Conservation (phyloP, 768 basidiomycete genomes). For the Chlorophyllum brunneum region DNA sequence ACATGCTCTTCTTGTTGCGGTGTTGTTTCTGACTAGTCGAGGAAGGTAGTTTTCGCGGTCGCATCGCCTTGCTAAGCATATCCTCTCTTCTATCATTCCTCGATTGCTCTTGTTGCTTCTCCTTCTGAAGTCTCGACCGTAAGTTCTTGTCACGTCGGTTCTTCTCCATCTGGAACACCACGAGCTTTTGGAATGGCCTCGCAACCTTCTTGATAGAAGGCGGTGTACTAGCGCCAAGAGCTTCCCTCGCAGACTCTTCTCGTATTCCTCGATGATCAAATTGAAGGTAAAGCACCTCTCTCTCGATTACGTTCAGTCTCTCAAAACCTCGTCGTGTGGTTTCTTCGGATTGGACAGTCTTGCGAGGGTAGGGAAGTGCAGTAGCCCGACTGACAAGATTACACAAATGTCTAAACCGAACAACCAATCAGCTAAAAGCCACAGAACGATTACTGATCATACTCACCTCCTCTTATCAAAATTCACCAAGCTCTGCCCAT, state of each 20-base stretch:
- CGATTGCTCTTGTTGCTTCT: slow-evolving; percentile 73
- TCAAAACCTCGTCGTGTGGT: slow-evolving; percentile 66
- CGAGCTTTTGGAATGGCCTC: slow-evolving; percentile 65
- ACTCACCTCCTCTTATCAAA: slow-evolving; percentile 76
- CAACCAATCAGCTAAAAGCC: slow-evolving; percentile 8
- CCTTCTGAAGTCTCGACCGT: slow-evolving; percentile 66
- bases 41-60: slow-evolving; percentile 44
- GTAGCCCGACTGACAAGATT: slow-evolving; percentile 57
- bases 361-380: slow-evolving; percentile 37
- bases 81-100: slow-evolving; percentile 73
- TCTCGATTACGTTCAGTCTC: slow-evolving; percentile 72
- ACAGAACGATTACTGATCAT: neutral
- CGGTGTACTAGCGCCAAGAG: slow-evolving; percentile 34
- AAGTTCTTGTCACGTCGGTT: slow-evolving; percentile 70
- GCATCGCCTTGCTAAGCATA: slow-evolving; percentile 72
- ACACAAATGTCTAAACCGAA: slow-evolving; percentile 52
- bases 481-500: slow-evolving; percentile 63
- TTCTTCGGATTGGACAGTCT: slow-evolving; percentile 48
- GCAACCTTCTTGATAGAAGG: slow-evolving; percentile 49
- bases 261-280: slow-evolving; percentile 72
- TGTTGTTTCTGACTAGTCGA: slow-evolving; percentile 63
- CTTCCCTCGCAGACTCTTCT: slow-evolving; percentile 73
- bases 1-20: slow-evolving; percentile 87
- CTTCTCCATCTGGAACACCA: slow-evolving; percentile 74
- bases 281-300: slow-evolving; percentile 54